Evolutionary conservation across 257 asterid species (phyloP).

Genomic region (Vinca minor): DNA sequence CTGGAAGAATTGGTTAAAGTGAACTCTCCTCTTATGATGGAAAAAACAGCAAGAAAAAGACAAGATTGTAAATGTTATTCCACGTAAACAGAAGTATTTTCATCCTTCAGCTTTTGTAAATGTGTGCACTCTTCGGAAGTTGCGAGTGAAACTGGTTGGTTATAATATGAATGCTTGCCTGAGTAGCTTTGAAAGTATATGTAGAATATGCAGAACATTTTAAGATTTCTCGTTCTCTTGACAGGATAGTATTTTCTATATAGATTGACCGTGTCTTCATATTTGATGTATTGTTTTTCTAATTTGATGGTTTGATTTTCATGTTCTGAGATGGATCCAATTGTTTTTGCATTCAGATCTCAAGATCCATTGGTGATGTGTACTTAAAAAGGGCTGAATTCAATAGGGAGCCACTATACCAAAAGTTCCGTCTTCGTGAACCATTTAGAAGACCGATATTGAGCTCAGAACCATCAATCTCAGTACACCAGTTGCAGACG

Average conservation of each 20-base stretch:
- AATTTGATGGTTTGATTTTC: background rate
- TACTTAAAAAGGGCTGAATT: slow-evolving; percentile 60
- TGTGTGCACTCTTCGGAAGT: background rate
- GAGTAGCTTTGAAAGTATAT: background rate
- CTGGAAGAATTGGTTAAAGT: no score
- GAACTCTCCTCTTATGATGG: no score
- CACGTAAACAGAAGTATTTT: background rate
- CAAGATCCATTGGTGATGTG: slow-evolving; percentile 77
- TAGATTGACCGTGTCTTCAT: background rate
- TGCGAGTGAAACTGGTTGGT: background rate
- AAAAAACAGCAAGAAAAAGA: background rate
- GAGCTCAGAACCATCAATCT: slow-evolving; percentile 64
- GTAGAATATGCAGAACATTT: no score
- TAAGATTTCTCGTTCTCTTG: background rate
- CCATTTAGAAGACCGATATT: slow-evolving; percentile 55
- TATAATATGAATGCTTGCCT: background rate
- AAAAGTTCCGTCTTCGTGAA: slow-evolving; percentile 59
- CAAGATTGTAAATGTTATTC: background rate
- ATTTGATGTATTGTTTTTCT: background rate
- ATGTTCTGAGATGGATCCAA: slow-evolving; percentile 1
- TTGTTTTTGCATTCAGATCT: slow-evolving; percentile 36
- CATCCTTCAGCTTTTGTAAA: background rate
- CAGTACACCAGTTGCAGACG: slow-evolving; percentile 48
- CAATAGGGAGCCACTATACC: slow-evolving; percentile 72
- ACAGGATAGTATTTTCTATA: background rate